Conservation (phyloP, 169 alveolate species). For the Miamiensis avidus region DNA sequence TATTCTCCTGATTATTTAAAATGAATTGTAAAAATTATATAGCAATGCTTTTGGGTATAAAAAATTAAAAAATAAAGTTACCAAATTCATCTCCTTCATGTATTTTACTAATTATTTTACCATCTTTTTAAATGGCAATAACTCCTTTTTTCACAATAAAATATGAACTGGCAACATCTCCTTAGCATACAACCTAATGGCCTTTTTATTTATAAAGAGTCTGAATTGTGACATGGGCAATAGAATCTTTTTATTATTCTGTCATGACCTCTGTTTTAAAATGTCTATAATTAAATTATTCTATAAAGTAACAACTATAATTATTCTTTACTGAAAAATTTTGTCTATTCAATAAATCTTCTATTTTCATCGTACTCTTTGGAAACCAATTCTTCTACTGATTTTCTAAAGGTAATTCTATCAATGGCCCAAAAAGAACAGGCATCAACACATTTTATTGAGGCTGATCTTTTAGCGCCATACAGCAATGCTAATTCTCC, state of each 20-base stretch:
- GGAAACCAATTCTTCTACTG: constrained; percentile 34
- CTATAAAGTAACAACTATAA: no score
- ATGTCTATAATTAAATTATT: not conserved
- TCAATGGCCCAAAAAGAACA: constrained; percentile 94
- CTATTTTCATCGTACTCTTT: constrained; percentile 47
- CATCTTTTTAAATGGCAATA: constrained; percentile 19
- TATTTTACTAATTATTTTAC: constrained; percentile 14
- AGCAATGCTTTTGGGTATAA: no score
- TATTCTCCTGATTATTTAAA: constrained; percentile 5
- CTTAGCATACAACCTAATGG: constrained; percentile 46
- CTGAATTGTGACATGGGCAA: constrained; percentile 30
- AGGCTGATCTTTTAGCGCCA: constrained; percentile 97
- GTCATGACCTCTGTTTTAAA: constrained; percentile 27
- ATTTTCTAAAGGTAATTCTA: constrained; percentile 87
- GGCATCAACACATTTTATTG: constrained; percentile 88
- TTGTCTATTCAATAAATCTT: constrained; percentile 36
- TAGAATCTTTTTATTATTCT: constrained; percentile 42
- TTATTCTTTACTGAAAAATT: constrained; percentile 7
- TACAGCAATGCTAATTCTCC: constrained; percentile 98
- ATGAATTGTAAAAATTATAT: not conserved
- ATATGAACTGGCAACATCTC: constrained; percentile 50
- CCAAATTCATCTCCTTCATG: constrained; percentile 33
- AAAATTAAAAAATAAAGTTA: no score
- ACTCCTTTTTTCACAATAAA: constrained; percentile 40
- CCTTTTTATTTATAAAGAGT: constrained; percentile 41